A percentile compares a stretch with the other conserved stretches of the same genome.
Conservation (phyloP, 1,284 basidiomycete genomes). For the Malassezia dermatis region DNA sequence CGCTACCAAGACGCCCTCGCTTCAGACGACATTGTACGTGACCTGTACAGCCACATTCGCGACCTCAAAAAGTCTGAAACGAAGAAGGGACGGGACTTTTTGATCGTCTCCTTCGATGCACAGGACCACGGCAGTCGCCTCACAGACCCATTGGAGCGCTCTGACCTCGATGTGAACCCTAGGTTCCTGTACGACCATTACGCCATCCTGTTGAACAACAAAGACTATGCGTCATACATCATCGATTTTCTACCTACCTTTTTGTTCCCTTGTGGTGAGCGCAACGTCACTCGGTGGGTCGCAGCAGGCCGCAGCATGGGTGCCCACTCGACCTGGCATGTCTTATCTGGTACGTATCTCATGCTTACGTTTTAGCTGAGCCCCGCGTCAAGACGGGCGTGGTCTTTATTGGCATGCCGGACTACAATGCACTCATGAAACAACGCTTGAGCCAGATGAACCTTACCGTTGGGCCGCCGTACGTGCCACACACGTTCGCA, state of each 20-base stretch:
- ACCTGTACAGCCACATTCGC: not conserved
- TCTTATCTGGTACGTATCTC: slow-evolving; percentile 48
- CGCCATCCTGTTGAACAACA: slow-evolving; percentile 57
- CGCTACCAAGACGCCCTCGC: slow-evolving; percentile 50
- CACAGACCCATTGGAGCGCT: slow-evolving; percentile 32
- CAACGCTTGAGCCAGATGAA: slow-evolving; percentile 15
- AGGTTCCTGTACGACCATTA: slow-evolving; percentile 66
- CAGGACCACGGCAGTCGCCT: slow-evolving; percentile 48
- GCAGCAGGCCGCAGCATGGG: slow-evolving; percentile 62
- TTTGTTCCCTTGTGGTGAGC: slow-evolving; percentile 63
- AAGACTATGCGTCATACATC: slow-evolving; percentile 56
- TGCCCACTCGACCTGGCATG: slow-evolving; percentile 66
- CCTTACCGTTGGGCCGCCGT: slow-evolving; percentile 17
- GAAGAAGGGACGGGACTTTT: slow-evolving; percentile 14
- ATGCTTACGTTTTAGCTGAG: slow-evolving; percentile 49
- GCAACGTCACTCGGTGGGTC: slow-evolving; percentile 60
- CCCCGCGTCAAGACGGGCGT: slow-evolving; percentile 60
- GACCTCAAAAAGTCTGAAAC: not conserved
- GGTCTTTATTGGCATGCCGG: slow-evolving; percentile 63
- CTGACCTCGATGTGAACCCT: slow-evolving; percentile 7
- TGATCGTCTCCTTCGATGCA: slow-evolving; percentile 44
- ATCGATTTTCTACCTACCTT: slow-evolving; percentile 69
- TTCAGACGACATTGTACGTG: slow-evolving; percentile 52
- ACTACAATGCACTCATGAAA: slow-evolving; percentile 50
- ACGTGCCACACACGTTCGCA: slow-evolving; percentile 17